Percentiles rank a stretch among this genome's conserved stretches.
Conservation (phyloP, 139 green algal genomes). For the Pseudopediastrum boryanum region DNA sequence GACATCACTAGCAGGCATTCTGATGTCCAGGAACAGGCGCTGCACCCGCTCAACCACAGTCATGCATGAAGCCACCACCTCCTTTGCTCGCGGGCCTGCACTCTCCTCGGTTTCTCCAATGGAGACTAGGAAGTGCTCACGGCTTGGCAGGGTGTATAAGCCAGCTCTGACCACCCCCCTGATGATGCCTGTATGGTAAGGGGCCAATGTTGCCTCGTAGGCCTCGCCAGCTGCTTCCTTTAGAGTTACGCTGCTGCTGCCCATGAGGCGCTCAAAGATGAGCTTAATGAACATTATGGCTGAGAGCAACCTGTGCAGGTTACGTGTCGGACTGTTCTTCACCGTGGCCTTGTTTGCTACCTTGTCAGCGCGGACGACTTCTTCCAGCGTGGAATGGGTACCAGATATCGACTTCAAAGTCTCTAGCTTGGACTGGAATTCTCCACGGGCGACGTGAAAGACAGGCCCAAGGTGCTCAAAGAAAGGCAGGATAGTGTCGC, state of each 20-base stretch:
- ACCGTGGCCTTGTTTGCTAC: constrained; percentile 8
- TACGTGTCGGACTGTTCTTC: constrained; percentile 70
- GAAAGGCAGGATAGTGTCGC: constrained; percentile 42
- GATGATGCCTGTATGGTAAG: constrained; percentile 65
- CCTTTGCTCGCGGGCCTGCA: not conserved
- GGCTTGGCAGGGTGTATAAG: constrained; percentile 65
- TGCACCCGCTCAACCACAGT: not conserved
- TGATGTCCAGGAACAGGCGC: constrained; percentile 30
- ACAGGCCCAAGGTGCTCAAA: constrained; percentile 51
- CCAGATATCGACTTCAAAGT: constrained; percentile 11
- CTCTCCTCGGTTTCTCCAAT: constrained; percentile 49
- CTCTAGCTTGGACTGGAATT: constrained; percentile 38
- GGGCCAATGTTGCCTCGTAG: constrained; percentile 59
- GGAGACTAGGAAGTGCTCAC: constrained; percentile 58
- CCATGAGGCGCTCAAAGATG: constrained; percentile 58
- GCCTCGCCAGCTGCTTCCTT: constrained; percentile 43
- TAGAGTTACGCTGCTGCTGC: not conserved
- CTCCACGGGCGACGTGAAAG: constrained; percentile 23
- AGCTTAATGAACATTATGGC: constrained; percentile 61
- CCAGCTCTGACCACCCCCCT: constrained; percentile 61
- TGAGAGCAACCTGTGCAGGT: constrained; percentile 66
- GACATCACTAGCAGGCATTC: constrained; percentile 29
- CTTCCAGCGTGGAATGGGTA: not conserved
- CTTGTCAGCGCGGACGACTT: constrained; percentile 28
- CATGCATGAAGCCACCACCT: constrained; percentile 13